Evolutionary conservation across 805 yeast species (phyloP).

Genomic region (Nakazawaea siamensis): DNA sequence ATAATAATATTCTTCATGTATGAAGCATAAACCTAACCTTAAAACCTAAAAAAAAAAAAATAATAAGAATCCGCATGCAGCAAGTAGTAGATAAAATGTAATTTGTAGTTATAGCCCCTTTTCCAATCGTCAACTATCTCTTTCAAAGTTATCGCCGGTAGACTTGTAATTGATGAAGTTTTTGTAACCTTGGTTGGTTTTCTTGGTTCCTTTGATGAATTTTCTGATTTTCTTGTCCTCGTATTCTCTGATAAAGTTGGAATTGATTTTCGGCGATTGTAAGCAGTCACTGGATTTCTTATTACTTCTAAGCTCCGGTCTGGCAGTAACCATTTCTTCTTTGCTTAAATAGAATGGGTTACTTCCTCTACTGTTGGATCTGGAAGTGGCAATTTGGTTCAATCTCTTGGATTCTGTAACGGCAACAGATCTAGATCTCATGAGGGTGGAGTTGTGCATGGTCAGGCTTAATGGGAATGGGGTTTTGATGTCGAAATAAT

Average conservation of each 20-base stretch:
- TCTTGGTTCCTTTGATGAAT: constrained; percentile 9
- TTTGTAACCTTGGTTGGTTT: constrained; percentile 10
- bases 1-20: no score
- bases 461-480: not conserved
- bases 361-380: not conserved
- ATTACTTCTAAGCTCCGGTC: not conserved
- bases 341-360: not conserved
- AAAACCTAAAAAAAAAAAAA: no score
- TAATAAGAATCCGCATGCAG: no score
- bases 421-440: not conserved
- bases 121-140: not conserved
- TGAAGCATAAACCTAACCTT: no score
- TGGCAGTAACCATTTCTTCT: not conserved
- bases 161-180: constrained; percentile 11
- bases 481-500: constrained; percentile 1
- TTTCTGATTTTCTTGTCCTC: constrained; percentile 4
- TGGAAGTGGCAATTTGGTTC: constrained; percentile 3
- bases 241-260: constrained; percentile 7
- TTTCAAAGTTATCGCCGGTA: constrained; percentile 5
- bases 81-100: no score
- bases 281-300: not conserved
- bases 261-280: not conserved
- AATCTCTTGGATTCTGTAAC: not conserved
- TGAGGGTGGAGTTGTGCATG: constrained; percentile 1
- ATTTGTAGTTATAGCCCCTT: no score